A percentile compares a stretch with the other conserved stretches of the same genome.
These are phyloP conservation scores for Saccharomyces jurei DNA, from an alignment of 805 yeast species.

Conservation along the genomic window DNA sequence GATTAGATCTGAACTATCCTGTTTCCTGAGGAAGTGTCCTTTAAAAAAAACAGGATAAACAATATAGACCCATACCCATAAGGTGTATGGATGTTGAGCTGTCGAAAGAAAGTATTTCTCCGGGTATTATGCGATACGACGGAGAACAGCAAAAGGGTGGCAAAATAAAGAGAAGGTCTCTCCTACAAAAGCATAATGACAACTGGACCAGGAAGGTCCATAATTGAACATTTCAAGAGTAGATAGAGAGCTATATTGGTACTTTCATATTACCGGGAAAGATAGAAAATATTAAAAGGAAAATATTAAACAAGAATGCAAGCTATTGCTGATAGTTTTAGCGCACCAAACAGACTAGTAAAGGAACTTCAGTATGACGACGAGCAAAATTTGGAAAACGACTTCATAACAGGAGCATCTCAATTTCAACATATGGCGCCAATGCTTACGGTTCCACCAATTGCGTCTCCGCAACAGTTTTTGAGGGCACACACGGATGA, in stretches of 20 bases:
- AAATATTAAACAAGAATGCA: conserved; percentile 17
- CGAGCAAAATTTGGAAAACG: conserved; percentile 28
- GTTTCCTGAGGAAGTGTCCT: too few relatives aligned
- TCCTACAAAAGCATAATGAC: background rate
- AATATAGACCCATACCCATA: background rate
- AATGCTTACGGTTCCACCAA: conserved; percentile 66
- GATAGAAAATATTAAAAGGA: background rate
- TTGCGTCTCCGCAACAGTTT: conserved; percentile 83
- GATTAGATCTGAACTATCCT: background rate
- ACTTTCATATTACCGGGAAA: background rate
- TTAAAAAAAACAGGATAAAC: too few relatives aligned
- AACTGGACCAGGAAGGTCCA: background rate
- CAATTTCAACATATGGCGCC: conserved; percentile 40
- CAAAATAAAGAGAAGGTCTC: background rate
- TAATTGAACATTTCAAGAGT: background rate
- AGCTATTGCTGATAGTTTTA: conserved; percentile 28
- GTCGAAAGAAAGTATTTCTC: background rate
- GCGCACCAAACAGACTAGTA: conserved; percentile 15
- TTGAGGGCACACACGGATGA: conserved; percentile 98
- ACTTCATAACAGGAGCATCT: conserved; percentile 29
- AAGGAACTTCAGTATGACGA: conserved; percentile 25
- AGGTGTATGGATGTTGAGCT: background rate
- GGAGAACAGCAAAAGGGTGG: conserved; percentile 3
- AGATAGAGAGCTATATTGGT: background rate
- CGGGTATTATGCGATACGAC: background rate